Percentiles rank a stretch among this genome's conserved stretches.
phyloP scores from a whole-genome alignment of 768 basidiomycete genomes.

The Boletus rufocinnamomeus region DNA sequence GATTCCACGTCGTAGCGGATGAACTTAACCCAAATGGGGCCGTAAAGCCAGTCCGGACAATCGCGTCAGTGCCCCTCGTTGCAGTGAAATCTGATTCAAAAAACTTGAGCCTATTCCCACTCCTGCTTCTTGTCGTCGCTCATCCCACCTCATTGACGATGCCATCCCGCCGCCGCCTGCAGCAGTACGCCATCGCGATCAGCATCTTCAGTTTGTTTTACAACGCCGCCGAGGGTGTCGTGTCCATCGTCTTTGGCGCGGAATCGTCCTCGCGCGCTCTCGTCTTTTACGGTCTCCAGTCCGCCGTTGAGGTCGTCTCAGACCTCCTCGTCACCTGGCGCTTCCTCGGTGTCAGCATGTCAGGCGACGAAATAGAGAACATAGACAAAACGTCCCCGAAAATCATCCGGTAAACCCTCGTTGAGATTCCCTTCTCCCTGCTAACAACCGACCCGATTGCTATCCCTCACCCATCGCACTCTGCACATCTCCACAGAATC shows the following conservation, averaged over 20 bases:
- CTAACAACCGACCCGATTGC: neutral
- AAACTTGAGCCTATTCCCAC: neutral
- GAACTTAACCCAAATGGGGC: neutral
- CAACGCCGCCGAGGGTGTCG: constrained; percentile 43
- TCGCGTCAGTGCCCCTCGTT: neutral
- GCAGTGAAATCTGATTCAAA: neutral
- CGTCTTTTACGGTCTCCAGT: constrained; percentile 52
- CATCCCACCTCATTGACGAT: constrained; percentile 6
- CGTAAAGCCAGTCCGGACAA: neutral
- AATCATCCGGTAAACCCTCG: constrained; percentile 17
- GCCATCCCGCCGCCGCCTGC: constrained; percentile 22
- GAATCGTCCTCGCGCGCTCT: constrained; percentile 47
- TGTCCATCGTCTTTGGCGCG: constrained; percentile 47
- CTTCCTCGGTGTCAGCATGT: constrained; percentile 37
- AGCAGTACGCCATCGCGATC: constrained; percentile 43
- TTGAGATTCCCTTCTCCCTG: neutral
- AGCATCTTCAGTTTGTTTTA: constrained; percentile 44
- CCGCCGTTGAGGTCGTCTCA: constrained; percentile 48
- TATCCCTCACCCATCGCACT: neutral
- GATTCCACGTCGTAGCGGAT: neutral
- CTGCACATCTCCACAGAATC: constrained; percentile 24
- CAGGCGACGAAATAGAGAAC: constrained; percentile 34
- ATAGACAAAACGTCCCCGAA: neutral
- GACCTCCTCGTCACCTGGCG: constrained; percentile 47
- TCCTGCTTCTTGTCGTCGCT: neutral